Base-by-base conservation (phyloP, 2,329 filamentous ascomycete species). In the Trichoderma polysporum region DNA sequence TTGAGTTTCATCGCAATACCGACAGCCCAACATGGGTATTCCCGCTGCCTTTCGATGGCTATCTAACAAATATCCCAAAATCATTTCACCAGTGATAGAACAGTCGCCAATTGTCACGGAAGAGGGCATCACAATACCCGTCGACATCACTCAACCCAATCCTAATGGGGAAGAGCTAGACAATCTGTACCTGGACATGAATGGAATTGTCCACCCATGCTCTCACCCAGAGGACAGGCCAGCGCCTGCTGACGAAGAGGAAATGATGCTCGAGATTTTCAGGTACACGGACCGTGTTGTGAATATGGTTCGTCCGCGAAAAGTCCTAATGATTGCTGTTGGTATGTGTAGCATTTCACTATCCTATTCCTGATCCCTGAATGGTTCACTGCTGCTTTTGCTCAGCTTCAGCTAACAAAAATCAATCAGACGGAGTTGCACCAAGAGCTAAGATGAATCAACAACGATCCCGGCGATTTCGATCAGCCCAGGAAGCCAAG, bases 371-470 rank as follows among this genome's bases (percentile, higher is more conserved):
- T 12, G 25, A 29, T 13, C 27, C 37, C 9, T 33, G 6, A 54
- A 7, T 33, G 35, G 19, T 27, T 31, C 13, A 29, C 4, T 4
- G 8, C 6, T 13, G 4, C 12, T 22, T 22, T 35, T 45, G 27
- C 29, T 47, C 31, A n/a, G 13, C 17, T 19, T 39, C 19, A 8
- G 25, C 39, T 66, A 39, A 65, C 52, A 33, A 35, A 35, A 2
- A 7, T 49, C 1, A 7, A 17, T n/a, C 39, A 93, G 95, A 99
- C 81, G 95, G 95, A 77, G 95, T 99, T 70, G 95, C 95, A 4
- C 96, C 95, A 54, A 91, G 95, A 78, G 96, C 96, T 68, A 99
- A 99, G 81, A 99, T 99, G 95, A 99, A 99, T 78, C 96, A 99
- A 78, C 95, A 99, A 81, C 92, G 95, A 69, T 97, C 95, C 49